Percentiles rank a stretch among this genome's conserved stretches.
phyloP scores from a whole-genome alignment of 106 monocot genomes.

The Dendrobium nobile region DNA sequence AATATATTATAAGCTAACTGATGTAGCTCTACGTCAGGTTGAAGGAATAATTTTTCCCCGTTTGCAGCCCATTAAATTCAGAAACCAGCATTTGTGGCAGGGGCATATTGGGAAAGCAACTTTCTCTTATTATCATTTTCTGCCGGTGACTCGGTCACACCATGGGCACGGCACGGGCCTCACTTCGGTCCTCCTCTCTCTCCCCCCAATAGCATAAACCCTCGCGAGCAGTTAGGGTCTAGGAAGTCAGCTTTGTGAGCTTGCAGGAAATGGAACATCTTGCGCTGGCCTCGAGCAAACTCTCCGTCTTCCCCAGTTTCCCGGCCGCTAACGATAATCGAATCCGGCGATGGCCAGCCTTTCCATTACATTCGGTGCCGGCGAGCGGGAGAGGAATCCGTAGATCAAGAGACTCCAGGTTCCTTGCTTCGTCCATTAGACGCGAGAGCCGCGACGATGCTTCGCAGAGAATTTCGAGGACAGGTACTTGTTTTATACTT shows the following conservation, averaged over 20 bases:
- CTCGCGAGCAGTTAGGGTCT: neutral
- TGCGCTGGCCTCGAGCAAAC: slow-evolving; percentile 1
- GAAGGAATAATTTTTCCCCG: too few species aligned
- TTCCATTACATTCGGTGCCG: neutral
- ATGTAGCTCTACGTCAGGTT: too few species aligned
- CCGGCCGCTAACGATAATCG: neutral
- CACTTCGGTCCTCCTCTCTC: neutral
- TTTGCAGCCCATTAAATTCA: too few species aligned
- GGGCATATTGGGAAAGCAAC: neutral
- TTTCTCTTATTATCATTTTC: neutral
- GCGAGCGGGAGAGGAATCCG: neutral
- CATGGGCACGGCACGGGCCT: neutral
- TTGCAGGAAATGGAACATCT: slow-evolving; percentile 11
- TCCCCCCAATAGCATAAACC: neutral
- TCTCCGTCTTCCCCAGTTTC: neutral
- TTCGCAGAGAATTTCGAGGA: slow-evolving; percentile 8
- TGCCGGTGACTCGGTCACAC: neutral
- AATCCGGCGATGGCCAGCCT: slow-evolving; percentile 8
- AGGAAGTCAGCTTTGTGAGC: neutral
- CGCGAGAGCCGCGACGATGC: neutral
- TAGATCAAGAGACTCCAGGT: neutral
- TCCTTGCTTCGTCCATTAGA: slow-evolving; percentile 1
- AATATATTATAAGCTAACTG: too few species aligned
- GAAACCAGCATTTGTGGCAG: neutral
- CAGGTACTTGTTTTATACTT: neutral